Evolutionary conservation across 2,329 filamentous ascomycete species (phyloP).

Genomic region (Xylariaceae sp.): DNA sequence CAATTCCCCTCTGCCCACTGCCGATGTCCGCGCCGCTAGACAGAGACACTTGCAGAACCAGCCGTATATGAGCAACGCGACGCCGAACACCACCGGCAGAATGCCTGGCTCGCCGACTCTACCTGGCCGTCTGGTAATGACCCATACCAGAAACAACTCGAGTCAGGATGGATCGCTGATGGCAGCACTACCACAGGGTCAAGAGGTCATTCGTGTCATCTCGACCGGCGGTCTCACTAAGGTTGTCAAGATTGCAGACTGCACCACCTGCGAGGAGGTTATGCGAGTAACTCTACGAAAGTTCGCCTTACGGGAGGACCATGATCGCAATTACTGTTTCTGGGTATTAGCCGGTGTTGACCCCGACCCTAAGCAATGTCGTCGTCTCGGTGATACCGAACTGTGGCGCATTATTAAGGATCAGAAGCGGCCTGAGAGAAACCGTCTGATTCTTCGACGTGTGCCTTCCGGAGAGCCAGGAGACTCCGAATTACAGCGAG

Average conservation of each 20-base stretch:
- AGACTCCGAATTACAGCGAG: slow-evolving; percentile 80
- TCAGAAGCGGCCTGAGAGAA: slow-evolving; percentile 80
- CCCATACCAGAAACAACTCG: slow-evolving; percentile 77
- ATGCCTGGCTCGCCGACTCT: slow-evolving; percentile 62
- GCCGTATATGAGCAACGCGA: slow-evolving; percentile 49
- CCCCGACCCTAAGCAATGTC: slow-evolving; percentile 77
- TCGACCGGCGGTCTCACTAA: slow-evolving; percentile 90
- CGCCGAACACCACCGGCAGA: slow-evolving; percentile 55
- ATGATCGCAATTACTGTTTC: slow-evolving; percentile 95
- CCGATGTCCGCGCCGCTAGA: slow-evolving; percentile 57
- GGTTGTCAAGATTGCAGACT: slow-evolving; percentile 89
- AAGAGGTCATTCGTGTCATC: slow-evolving; percentile 90
- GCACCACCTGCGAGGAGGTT: slow-evolving; percentile 89
- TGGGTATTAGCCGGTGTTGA: slow-evolving; percentile 88
- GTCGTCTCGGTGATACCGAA: slow-evolving; percentile 82
- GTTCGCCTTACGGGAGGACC: slow-evolving; percentile 83
- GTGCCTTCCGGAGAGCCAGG: slow-evolving; percentile 93
- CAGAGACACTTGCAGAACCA: slow-evolving; percentile 59
- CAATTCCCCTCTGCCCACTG: slow-evolving; percentile 65
- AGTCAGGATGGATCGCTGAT: slow-evolving; percentile 86
- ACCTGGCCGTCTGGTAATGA: slow-evolving; percentile 62
- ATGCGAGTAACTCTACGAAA: slow-evolving; percentile 88
- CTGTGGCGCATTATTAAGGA: slow-evolving; percentile 91
- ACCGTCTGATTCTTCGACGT: slow-evolving; percentile 86
- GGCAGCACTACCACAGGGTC: slow-evolving; percentile 80